Percentiles rank a stretch among this genome's conserved stretches.
These are phyloP conservation scores for Puccinia coronata DNA, from an alignment of 1,284 basidiomycete genomes.

Conservation along the genomic window DNA sequence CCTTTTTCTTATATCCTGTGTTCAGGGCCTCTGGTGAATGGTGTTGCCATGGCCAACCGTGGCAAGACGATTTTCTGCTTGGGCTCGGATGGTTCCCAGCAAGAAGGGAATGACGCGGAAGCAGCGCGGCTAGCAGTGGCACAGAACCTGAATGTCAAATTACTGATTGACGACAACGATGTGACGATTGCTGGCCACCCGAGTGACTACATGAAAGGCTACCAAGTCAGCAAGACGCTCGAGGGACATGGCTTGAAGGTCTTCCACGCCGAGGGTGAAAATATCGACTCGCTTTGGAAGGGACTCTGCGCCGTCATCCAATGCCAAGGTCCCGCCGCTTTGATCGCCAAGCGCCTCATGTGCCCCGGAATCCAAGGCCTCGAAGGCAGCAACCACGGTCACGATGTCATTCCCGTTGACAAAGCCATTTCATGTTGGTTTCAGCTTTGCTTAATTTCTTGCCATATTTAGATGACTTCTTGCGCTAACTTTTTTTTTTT, in stretches of 20 bases:
- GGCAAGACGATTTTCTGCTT: slow-evolving; percentile 75
- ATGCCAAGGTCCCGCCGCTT: slow-evolving; percentile 73
- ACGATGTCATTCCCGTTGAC: slow-evolving; percentile 64
- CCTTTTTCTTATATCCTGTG: not conserved
- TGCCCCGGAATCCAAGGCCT: slow-evolving; percentile 75
- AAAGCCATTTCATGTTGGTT: slow-evolving; percentile 43
- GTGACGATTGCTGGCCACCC: slow-evolving; percentile 79
- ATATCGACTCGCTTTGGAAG: slow-evolving; percentile 73
- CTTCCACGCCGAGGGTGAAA: slow-evolving; percentile 71
- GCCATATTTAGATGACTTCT: not conserved
- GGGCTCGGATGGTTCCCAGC: slow-evolving; percentile 82
- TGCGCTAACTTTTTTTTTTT: slow-evolving; percentile 66
- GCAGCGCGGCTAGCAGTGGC: slow-evolving; percentile 80
- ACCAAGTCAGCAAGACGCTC: slow-evolving; percentile 70
- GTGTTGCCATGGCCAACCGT: slow-evolving; percentile 73
- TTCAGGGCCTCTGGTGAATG: slow-evolving; percentile 65
- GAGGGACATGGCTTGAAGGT: slow-evolving; percentile 77
- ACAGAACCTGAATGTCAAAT: slow-evolving; percentile 74
- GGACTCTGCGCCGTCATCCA: slow-evolving; percentile 66
- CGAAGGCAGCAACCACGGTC: slow-evolving; percentile 73
- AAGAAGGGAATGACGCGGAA: slow-evolving; percentile 84
- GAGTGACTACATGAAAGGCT: slow-evolving; percentile 77
- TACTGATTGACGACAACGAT: slow-evolving; percentile 82
- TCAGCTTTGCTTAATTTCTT: not conserved
- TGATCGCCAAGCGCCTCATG: slow-evolving; percentile 74